Percentiles rank a stretch among this genome's conserved stretches.
Evolutionary conservation across 768 basidiomycete genomes (phyloP).

Genomic region (Boletellus sp.): DNA sequence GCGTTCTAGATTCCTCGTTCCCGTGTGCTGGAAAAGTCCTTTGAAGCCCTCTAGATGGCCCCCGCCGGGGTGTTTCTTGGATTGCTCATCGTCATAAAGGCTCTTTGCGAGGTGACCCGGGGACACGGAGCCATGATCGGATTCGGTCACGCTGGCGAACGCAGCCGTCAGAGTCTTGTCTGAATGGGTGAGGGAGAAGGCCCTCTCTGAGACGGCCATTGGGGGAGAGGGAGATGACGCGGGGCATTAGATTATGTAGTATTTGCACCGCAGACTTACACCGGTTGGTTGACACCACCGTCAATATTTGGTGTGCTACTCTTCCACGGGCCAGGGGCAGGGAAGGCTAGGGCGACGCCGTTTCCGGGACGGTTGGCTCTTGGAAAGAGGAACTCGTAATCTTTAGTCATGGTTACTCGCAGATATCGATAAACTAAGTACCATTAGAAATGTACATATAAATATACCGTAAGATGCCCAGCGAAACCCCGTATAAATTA

Average conservation of each 20-base stretch:
- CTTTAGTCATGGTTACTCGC: background rate
- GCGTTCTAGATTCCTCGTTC: conserved; percentile 15
- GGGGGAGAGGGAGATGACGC: conserved; percentile 1
- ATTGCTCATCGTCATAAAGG: conserved; percentile 33
- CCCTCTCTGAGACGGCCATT: conserved; percentile 31
- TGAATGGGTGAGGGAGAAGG: conserved; percentile 31
- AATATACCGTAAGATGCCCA: conserved; percentile 5
- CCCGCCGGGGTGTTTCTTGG: conserved; percentile 25
- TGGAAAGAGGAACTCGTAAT: too few species aligned
- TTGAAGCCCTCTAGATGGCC: conserved; percentile 18
- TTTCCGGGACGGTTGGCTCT: too few species aligned
- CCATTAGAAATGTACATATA: conserved; percentile 9
- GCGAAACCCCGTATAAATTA: conserved; percentile 14
- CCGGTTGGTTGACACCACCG: too few species aligned
- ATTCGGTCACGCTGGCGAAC: conserved; percentile 36
- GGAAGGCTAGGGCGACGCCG: too few species aligned
- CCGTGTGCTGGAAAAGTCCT: conserved; percentile 16
- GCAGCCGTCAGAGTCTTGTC: conserved; percentile 40
- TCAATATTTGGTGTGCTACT: background rate
- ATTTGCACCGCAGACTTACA: too few species aligned
- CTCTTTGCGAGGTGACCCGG: conserved; percentile 37
- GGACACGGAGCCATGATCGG: conserved; percentile 12
- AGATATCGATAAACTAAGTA: background rate
- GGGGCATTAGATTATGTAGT: background rate
- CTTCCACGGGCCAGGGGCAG: too few species aligned